These are phyloP conservation scores for Quercus suber DNA, from an alignment of 306 rosid genomes.

Conservation along the genomic window DNA sequence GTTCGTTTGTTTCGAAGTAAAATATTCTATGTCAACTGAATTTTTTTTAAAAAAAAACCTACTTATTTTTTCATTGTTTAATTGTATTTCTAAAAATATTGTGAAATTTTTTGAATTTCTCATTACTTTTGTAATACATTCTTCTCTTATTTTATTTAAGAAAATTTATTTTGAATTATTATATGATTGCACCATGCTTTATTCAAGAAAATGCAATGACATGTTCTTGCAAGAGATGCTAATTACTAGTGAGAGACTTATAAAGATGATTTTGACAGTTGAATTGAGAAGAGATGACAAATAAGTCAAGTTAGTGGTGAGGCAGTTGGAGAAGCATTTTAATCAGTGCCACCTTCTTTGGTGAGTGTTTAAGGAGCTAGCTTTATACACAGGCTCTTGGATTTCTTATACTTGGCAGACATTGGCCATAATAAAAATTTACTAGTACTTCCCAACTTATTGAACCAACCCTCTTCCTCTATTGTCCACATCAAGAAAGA, in stretches of 20 bases:
- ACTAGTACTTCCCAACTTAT: neutral
- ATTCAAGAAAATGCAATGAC: neutral
- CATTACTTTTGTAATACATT: neutral
- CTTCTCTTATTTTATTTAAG: neutral
- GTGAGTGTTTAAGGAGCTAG: neutral
- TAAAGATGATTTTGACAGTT: conserved; percentile 7
- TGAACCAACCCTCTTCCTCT: neutral
- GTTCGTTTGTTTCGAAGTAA: too few species aligned
- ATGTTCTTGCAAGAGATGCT: neutral
- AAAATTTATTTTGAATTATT: neutral
- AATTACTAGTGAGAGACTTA: neutral
- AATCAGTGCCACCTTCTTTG: neutral
- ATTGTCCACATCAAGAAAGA: neutral
- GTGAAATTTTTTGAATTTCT: neutral
- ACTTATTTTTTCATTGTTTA: too few species aligned
- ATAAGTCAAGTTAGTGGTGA: conserved; percentile 13
- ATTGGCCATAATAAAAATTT: conserved; percentile 4
- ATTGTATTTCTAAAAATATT: neutral
- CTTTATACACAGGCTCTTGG: neutral
- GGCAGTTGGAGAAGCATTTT: conserved; percentile 10
- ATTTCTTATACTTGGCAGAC: neutral
- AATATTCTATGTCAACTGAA: too few species aligned
- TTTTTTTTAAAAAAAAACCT: too few species aligned
- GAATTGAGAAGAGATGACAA: neutral
- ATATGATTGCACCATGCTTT: neutral